Evolutionary conservation across 108 stramenopile species (phyloP).

Genomic region (Nitzschia inconspicua): DNA sequence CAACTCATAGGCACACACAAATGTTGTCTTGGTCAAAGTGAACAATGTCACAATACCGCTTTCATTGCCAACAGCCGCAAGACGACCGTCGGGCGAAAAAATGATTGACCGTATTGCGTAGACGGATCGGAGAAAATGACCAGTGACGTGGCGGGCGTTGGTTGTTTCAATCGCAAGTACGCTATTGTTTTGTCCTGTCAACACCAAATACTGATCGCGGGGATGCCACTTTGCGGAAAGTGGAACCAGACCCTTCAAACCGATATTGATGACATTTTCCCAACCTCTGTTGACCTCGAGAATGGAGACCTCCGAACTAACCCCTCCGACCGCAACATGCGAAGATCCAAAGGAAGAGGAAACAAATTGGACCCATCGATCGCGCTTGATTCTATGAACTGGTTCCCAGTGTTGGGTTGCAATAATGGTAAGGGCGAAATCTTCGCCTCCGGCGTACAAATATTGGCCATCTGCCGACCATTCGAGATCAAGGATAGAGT

Average conservation of each 20-base stretch:
- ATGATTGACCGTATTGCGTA: constrained; percentile 53
- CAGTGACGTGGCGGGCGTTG: constrained; percentile 43
- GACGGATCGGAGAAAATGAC: constrained; percentile 47
- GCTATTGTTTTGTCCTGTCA: constrained; percentile 63
- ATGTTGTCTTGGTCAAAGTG: constrained; percentile 39
- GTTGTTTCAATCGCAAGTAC: constrained; percentile 66
- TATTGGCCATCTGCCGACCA: constrained; percentile 66
- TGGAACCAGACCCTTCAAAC: constrained; percentile 50
- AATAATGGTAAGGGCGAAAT: constrained; percentile 61
- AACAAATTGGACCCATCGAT: constrained; percentile 68
- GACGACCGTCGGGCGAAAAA: constrained; percentile 60
- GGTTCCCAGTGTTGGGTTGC: constrained; percentile 47
- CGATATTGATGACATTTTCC: constrained; percentile 51
- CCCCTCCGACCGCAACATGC: constrained; percentile 66
- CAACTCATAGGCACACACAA: constrained; percentile 54
- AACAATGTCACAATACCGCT: constrained; percentile 65
- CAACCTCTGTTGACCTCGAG: constrained; percentile 52
- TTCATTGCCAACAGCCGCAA: constrained; percentile 63
- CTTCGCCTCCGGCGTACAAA: constrained; percentile 67
- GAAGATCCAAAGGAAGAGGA: constrained; percentile 49
- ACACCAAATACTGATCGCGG: constrained; percentile 55
- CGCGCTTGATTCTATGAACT: constrained; percentile 47
- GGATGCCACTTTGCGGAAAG: constrained; percentile 73
- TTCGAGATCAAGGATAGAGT: constrained; percentile 53
- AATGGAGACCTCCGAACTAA: constrained; percentile 52